A percentile compares a stretch with the other conserved stretches of the same genome.
Evolutionary conservation across 805 yeast species (phyloP).

Genomic region (Saccharomyces kudriavzevii): DNA sequence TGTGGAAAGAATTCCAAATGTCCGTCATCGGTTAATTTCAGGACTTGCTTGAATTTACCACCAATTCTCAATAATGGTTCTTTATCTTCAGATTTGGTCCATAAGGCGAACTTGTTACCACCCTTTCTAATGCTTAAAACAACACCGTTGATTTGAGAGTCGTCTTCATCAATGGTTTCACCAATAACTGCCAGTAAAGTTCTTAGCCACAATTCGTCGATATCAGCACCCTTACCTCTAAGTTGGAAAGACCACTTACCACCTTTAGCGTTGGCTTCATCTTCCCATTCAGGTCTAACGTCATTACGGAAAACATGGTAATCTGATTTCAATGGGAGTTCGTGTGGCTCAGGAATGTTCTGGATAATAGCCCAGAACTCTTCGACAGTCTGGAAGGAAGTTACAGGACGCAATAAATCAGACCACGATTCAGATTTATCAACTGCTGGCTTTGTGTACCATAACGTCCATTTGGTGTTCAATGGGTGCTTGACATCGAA

Average conservation of each 20-base stretch:
- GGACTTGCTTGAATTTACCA: conserved; percentile 75
- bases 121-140: conserved; percentile 82
- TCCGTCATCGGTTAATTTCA: conserved; percentile 66
- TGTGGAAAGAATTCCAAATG: conserved; percentile 61
- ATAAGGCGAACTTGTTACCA: conserved; percentile 76
- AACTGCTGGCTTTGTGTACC: conserved; percentile 93
- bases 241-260: conserved; percentile 89
- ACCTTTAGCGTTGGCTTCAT: conserved; percentile 74
- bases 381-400: conserved; percentile 88
- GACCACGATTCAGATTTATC: conserved; percentile 80
- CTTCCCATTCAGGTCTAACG: conserved; percentile 98
- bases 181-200: conserved; percentile 86
- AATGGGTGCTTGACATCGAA: conserved; percentile 62
- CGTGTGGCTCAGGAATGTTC: conserved; percentile 84
- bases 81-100: conserved; percentile 78
- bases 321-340: conserved; percentile 85
- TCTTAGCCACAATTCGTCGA: conserved; percentile 89
- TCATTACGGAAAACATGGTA: conserved; percentile 92
- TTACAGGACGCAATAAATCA: conserved; percentile 85
- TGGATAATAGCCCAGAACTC: conserved; percentile 98
- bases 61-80: conserved; percentile 68
- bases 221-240: conserved; percentile 51
- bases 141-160: conserved; percentile 86
- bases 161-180: conserved; percentile 81
- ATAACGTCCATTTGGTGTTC: conserved; percentile 85